phyloP scores from a whole-genome alignment of 2,329 filamentous ascomycete genomes.

The Fusarium sp. region DNA sequence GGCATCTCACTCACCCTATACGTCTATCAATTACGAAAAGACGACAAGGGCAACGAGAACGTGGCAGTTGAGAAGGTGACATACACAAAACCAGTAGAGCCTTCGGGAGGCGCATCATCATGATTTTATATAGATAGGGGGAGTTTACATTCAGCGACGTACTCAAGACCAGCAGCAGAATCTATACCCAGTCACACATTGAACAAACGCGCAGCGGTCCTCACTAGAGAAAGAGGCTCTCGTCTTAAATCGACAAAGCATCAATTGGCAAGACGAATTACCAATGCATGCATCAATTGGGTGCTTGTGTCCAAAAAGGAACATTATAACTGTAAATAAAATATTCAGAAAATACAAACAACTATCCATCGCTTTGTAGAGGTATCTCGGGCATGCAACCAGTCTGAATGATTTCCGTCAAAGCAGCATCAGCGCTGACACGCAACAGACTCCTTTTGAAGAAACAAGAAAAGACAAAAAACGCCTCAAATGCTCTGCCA shows the following conservation, averaged over 20 bases:
- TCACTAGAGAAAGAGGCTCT: slow-evolving; percentile 16
- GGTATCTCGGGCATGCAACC: slow-evolving; percentile 52
- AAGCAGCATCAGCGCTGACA: slow-evolving; percentile 43
- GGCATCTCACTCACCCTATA: slow-evolving; percentile 96
- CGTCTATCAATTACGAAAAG: slow-evolving; percentile 87
- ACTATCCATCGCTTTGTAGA: slow-evolving; percentile 50
- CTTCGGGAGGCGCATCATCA: slow-evolving; percentile 63
- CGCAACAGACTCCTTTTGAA: slow-evolving; percentile 41
- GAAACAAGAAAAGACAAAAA: slow-evolving; percentile 43
- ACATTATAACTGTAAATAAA: slow-evolving; percentile 49
- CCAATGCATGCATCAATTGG: slow-evolving; percentile 38
- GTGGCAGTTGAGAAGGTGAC: slow-evolving; percentile 89
- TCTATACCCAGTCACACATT: slow-evolving; percentile 46
- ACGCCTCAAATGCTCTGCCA: slow-evolving; percentile 43
- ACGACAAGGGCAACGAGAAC: slow-evolving; percentile 80
- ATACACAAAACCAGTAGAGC: slow-evolving; percentile 80
- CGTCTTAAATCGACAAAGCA: slow-evolving; percentile 39
- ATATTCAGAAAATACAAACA: slow-evolving; percentile 45
- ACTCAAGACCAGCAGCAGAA: slow-evolving; percentile 39
- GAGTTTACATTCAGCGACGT: slow-evolving; percentile 36
- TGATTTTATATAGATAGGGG: slow-evolving; percentile 25
- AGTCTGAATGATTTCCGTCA: slow-evolving; percentile 47
- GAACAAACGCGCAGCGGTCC: slow-evolving; percentile 19
- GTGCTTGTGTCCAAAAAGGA: slow-evolving; percentile 31
- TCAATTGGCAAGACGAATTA: slow-evolving; percentile 30